Evolutionary conservation across 768 basidiomycete genomes (phyloP), one percentile per base, ranked within the genome.

Genomic region (Mycena albidolilacea): DNA sequence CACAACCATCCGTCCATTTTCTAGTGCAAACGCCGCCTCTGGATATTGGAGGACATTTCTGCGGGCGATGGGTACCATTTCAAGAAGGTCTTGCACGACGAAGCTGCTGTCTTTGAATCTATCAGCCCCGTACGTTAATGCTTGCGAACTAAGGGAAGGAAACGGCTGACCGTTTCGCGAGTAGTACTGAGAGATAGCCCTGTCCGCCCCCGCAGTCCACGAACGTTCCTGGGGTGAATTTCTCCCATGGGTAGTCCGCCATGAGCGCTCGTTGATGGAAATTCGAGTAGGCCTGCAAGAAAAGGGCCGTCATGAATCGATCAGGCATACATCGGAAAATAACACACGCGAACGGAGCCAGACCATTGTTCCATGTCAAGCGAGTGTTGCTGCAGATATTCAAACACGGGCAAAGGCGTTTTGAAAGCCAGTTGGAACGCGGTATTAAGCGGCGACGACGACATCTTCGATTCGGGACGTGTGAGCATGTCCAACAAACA

Each of bases 131-230:
- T 17, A 5, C 7, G 15, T 55, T 9, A 55, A 50, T 55, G 7
- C 21, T 8, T 19, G 2, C 11, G 5, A 23, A 55, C 8, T 15
- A 41, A 37, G 3, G 9, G 64, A 66, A 38, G 10, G 38, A 37
- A 66, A 7, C 3, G 14, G 21, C 39, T 4, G 50, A 66, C 64
- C 38, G 38, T 19, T 55, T 46, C 39, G 64, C 11, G 12, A 66
- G 64, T 30, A 35, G 19, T 21, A 66, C 38, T 41, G 64, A 54
- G 10, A 66, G 50, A 19, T 55, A 23, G 15, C 64, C 64, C 17
- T 66, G 64, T 8, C 64, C 52, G 10, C 64, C 64, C 9, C 64
- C 64, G 35, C 64, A 66, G 21, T 66, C 64, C 12, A 66, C 64
- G 19, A 66, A 66, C 1, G 21, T 55, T 15, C 54, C 54, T 8